Conservation (phyloP, 768 basidiomycete genomes). For the Termitomyces sp. region DNA sequence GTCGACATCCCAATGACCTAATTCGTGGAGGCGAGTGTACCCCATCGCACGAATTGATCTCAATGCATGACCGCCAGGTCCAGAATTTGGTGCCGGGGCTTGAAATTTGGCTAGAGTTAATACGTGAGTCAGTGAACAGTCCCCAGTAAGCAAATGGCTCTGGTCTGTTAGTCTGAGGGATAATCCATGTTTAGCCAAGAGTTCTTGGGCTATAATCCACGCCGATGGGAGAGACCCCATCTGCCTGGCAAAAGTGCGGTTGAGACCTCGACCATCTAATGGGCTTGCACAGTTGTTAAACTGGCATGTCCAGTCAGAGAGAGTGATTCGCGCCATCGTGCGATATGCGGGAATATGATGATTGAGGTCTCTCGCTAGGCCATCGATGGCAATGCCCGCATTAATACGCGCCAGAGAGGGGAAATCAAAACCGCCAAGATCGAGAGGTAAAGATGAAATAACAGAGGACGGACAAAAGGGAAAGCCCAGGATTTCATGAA, state of each 20-base stretch:
- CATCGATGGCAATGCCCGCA: slow-evolving; percentile 9
- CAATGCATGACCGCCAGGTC: too few relatives aligned
- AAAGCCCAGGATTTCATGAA: slow-evolving; percentile 18
- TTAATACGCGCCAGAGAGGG: slow-evolving; percentile 17
- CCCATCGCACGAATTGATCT: too few relatives aligned
- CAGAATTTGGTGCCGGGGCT: too few relatives aligned
- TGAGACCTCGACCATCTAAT: neutral
- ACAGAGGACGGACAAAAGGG: slow-evolving; percentile 12
- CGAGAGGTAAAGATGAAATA: slow-evolving; percentile 8
- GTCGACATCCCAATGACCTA: too few relatives aligned
- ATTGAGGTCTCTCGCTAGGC: slow-evolving; percentile 17
- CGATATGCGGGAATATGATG: slow-evolving; percentile 16
- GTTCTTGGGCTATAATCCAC: slow-evolving; percentile 11
- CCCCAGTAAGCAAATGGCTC: neutral
- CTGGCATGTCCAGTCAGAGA: slow-evolving; percentile 13
- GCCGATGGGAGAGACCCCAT: slow-evolving; percentile 3
- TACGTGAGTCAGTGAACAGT: neutral
- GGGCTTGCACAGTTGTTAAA: slow-evolving; percentile 6
- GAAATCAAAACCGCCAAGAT: slow-evolving; percentile 16
- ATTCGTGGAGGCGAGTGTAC: too few relatives aligned
- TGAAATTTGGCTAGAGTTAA: neutral
- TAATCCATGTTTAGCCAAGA: neutral
- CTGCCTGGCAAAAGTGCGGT: neutral
- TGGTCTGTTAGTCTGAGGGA: slow-evolving; percentile 4
- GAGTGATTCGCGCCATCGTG: slow-evolving; percentile 9